A percentile compares a stretch with the other conserved stretches of the same genome.
Conservation (phyloP, 345 rosid species). For the Alliaria petiolata region DNA sequence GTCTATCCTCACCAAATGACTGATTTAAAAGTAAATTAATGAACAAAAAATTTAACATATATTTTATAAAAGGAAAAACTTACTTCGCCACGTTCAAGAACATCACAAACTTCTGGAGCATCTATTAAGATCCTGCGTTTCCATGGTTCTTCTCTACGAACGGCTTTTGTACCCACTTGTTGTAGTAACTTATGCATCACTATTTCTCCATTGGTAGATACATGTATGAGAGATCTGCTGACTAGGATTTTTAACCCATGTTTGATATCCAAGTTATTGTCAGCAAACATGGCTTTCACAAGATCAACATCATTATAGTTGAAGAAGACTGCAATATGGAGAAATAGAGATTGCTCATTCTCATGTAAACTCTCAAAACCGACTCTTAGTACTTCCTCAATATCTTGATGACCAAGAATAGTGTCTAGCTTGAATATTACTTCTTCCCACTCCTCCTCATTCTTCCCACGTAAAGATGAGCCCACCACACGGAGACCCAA, state of each 20-base stretch:
- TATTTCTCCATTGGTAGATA: not conserved
- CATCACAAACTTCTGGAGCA: conserved; percentile 10
- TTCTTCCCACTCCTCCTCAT: not conserved
- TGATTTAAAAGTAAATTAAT: not conserved
- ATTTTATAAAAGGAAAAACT: not conserved
- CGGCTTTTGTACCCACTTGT: conserved; percentile 21
- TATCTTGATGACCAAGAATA: not conserved
- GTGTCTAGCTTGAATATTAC: not conserved
- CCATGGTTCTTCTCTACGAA: conserved; percentile 14
- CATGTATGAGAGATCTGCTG: conserved; percentile 22
- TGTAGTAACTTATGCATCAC: conserved; percentile 32
- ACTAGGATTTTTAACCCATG: not conserved
- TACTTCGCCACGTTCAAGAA: conserved; percentile 15
- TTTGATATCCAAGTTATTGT: not conserved
- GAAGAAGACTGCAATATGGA: conserved; percentile 36
- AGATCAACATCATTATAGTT: not conserved
- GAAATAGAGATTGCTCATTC: conserved; percentile 22
- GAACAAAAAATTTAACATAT: not conserved
- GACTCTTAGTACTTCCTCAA: not conserved
- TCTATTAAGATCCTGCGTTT: conserved; percentile 11
- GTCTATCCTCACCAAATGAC: not conserved
- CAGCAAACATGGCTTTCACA: not conserved
- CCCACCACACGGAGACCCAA: not conserved
- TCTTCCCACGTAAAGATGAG: not conserved
- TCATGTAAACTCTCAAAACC: conserved; percentile 30